These are phyloP conservation scores for Phaeoacremonium minimum DNA, from an alignment of 2,329 filamentous ascomycete species.

Conservation along the genomic window DNA sequence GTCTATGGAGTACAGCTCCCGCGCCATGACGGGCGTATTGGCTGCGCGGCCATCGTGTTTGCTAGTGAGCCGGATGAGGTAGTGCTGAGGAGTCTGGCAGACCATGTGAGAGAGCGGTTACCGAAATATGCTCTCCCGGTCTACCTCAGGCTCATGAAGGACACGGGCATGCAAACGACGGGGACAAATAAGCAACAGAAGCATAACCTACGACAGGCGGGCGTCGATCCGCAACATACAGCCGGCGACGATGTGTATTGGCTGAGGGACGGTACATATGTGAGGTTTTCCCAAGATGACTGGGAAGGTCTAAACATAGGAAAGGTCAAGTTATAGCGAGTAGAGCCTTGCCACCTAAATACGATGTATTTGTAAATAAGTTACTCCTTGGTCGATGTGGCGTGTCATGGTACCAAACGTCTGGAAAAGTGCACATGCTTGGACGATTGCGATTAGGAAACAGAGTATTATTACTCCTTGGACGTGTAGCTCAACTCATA, in stretches of 20 bases:
- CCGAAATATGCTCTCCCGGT: slow-evolving; percentile 74
- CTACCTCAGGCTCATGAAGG: slow-evolving; percentile 66
- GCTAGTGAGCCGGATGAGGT: slow-evolving; percentile 35
- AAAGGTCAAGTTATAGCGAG: slow-evolving; percentile 61
- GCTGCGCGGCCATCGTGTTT: slow-evolving; percentile 54
- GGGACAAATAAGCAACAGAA: slow-evolving; percentile 92
- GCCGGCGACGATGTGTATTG: slow-evolving; percentile 53
- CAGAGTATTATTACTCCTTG: no score
- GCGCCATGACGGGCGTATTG: slow-evolving; percentile 77
- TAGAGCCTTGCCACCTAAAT: no score
- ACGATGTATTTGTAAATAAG: no score
- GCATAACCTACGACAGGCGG: slow-evolving; percentile 63
- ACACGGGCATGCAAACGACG: slow-evolving; percentile 59
- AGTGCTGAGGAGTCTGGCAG: slow-evolving; percentile 55
- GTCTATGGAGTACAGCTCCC: slow-evolving; percentile 81
- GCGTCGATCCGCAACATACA: slow-evolving; percentile 62
- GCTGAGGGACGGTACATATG: slow-evolving; percentile 63
- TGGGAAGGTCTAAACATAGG: slow-evolving; percentile 67
- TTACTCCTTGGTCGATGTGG: no score
- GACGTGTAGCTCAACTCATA: no score
- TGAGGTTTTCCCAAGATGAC: slow-evolving; percentile 60
- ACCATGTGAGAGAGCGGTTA: slow-evolving; percentile 51
- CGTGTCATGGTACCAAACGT: no score
- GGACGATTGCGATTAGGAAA: no score
- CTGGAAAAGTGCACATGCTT: no score